These are phyloP conservation scores for Aspergillus novoparasiticus DNA, from an alignment of 2,329 filamentous ascomycete species.

Conservation along the genomic window DNA sequence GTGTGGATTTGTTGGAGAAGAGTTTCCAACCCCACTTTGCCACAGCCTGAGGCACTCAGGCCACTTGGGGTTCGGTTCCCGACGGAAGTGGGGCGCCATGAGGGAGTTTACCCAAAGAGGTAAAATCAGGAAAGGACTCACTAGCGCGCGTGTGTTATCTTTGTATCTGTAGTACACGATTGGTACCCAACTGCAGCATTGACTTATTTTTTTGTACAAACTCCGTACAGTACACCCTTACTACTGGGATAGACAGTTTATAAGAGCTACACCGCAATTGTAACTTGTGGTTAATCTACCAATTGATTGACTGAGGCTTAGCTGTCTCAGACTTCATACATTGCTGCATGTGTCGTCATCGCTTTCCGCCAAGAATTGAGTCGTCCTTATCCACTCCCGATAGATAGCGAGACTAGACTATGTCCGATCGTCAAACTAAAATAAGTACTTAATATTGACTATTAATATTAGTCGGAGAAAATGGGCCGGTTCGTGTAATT, in stretches of 20 bases:
- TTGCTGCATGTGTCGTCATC: slow-evolving; percentile 17
- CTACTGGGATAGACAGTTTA: background rate
- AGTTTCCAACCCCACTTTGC: slow-evolving; percentile 23
- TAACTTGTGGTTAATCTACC: background rate
- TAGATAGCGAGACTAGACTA: slow-evolving; percentile 1
- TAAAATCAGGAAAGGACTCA: background rate
- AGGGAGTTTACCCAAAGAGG: slow-evolving; percentile 2
- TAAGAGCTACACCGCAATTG: slow-evolving; percentile 4
- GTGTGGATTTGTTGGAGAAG: slow-evolving; percentile 8
- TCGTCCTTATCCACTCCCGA: slow-evolving; percentile 2
- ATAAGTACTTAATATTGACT: background rate
- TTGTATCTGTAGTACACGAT: no score
- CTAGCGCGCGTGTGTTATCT: background rate
- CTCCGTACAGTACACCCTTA: background rate
- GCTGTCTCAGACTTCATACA: slow-evolving; percentile 8
- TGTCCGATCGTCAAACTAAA: slow-evolving; percentile 9
- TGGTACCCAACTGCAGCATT: background rate
- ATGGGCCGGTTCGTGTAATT: background rate
- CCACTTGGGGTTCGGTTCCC: slow-evolving; percentile 2
- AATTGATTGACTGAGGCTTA: background rate
- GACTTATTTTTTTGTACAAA: background rate
- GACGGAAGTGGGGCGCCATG: slow-evolving; percentile 19
- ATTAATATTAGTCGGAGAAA: background rate
- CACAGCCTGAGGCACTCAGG: slow-evolving; percentile 23
- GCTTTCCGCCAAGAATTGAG: slow-evolving; percentile 5